Base-by-base conservation (phyloP, 306 rosid genomes). In the Acacia confusa region DNA sequence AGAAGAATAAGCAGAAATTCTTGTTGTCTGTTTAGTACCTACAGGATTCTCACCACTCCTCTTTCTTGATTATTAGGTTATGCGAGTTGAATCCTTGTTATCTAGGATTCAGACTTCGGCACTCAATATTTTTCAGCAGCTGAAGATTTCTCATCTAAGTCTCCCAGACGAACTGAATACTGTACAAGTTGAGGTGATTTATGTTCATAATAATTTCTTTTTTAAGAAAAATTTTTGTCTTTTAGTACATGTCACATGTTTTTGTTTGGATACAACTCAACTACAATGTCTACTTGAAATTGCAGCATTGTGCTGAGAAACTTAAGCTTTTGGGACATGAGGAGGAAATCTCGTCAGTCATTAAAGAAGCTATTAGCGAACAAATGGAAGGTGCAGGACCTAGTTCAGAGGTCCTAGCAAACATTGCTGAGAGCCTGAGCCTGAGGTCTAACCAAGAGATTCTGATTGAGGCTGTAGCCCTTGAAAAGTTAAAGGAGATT, bases 391-490 rank as follows among this genome's bases (percentile, higher is more conserved):
- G 89, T 76, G 88, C 79, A 58, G 91, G 87, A 65, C 89, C 93
- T 47, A 86, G 90, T 86, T 81, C 90, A 68, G 97, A 90, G 79
- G 75, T 77, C 69, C 81, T 92, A 83, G 89, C 78, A 77, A 90
- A 89, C 86, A 88, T 90, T 84, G 87, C 91, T 7, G 96, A 93
- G 83, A 78, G 86, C 80, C 87, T 95, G 70, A 83, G 86, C 86
- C 77, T 89, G 82, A 88, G 73, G 82, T 82, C 96, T 25, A 92
- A 93, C 82, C 87, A 89, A 87, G 96, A 95, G 83, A 86, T 93
- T 87, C 88, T 95, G 79, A 95, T 93, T 58, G 99, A 92, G 86
- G 95, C 97, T 69, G 92, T 92, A 64, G 94, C 99, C 52, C 98
- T 92, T 44, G 92, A 92, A 85, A 95, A 84, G 86, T 86, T 93